These are phyloP conservation scores for Aleurites moluccanus DNA, from an alignment of 441 rosid species.

Conservation along the genomic window DNA sequence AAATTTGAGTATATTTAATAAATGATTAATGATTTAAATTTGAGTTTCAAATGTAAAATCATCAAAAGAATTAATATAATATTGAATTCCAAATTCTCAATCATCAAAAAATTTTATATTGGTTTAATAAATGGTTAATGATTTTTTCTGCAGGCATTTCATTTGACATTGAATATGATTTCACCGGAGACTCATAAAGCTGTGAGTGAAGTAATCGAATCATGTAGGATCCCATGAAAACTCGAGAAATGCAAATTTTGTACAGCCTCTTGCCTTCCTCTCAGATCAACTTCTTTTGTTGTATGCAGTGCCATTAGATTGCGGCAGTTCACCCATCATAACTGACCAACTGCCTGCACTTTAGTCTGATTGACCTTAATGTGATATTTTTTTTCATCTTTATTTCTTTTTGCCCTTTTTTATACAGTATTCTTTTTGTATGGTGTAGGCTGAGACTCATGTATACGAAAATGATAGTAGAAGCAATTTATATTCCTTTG, in stretches of 20 bases:
- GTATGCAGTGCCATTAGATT: constrained; percentile 22
- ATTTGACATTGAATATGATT: constrained; percentile 87
- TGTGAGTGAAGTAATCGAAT: constrained; percentile 89
- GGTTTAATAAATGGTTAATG: background rate
- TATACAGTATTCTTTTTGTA: constrained; percentile 32
- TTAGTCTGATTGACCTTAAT: constrained; percentile 20
- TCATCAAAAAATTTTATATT: no score
- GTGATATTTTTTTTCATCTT: background rate
- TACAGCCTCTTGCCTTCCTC: constrained; percentile 49
- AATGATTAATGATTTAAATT: no score
- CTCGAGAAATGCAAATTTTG: constrained; percentile 36
- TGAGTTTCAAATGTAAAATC: no score
- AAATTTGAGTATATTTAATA: no score
- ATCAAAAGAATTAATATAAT: no score
- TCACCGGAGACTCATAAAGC: constrained; percentile 90
- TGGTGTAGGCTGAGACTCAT: constrained; percentile 25
- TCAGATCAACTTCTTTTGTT: constrained; percentile 30
- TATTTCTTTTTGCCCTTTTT: background rate
- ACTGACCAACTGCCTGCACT: constrained; percentile 26
- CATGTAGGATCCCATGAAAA: constrained; percentile 71
- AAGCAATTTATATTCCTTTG: constrained; percentile 21
- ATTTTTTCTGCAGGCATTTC: constrained; percentile 64
- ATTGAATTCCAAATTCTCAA: no score
- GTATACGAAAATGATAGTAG: constrained; percentile 34
- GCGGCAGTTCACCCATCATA: constrained; percentile 21